Evolutionary conservation across 2,329 filamentous ascomycete genomes (phyloP), one percentile per base, ranked within the genome.

Genomic region (Atkinsonella hypoxylon): DNA sequence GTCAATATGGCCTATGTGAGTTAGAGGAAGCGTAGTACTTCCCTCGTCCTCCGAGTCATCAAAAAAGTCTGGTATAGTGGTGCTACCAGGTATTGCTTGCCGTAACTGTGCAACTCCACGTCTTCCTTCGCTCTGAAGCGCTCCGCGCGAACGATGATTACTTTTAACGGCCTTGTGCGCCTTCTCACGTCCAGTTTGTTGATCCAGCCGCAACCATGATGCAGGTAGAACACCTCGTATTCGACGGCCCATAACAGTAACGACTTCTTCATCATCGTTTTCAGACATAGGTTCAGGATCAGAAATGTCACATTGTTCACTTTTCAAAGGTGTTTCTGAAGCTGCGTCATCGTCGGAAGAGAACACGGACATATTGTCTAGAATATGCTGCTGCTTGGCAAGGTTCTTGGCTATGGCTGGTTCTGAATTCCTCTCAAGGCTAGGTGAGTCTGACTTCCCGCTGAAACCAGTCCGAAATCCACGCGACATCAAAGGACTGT

Each of bases 181-280:
- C 50, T 63, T 68, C 51, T 60, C 58, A 15, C 59, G 59, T 56
- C 59, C 64, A 31, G 64, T 55, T 50, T 73, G 67, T 51, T 77
- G 74, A 58, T 83, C 78, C 22, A 85, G 62, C 41, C 81, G 74
- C 50, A 84, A 70, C 76, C 81, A 83, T 6, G 81, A 85, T n/a
- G 81, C 81, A 39, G 81, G 81, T 43, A 84, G 70, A 8, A 84
- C 80, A 20, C 81, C 80, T 49, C 72, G 72, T 45, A 84, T 78
- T 48, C 71, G 70, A 48, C 65, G 73, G 36, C 68, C 67, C 51
- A 69, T 66, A 18, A 59, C 61, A 26, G 69, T 62, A n/a, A 66
- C 67, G 12, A 66, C 59, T 22, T 76, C 70, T 2, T 66, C 65
- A 3, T 72, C 73, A 47, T 65, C 73, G 46, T 65, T 71, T 36